Conservation (phyloP, 2,329 filamentous ascomycete species). For the Pestalotiopsis fici region DNA sequence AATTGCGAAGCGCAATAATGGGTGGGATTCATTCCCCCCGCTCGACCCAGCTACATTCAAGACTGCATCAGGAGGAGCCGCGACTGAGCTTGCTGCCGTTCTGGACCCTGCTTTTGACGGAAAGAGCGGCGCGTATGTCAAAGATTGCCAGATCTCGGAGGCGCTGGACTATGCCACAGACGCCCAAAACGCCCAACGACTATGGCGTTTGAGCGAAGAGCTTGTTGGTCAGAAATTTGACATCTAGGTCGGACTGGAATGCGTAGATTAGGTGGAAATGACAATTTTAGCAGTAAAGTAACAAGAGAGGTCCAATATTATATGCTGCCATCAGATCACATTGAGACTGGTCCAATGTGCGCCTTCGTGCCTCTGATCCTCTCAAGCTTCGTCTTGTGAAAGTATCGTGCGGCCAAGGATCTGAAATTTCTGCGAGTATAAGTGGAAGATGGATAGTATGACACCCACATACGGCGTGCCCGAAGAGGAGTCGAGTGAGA, state of each 20-base stretch:
- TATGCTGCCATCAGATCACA: not conserved
- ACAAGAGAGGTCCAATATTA: not conserved
- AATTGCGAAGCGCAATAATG: slow-evolving; percentile 5
- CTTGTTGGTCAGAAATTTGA: slow-evolving; percentile 28
- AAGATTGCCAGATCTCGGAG: slow-evolving; percentile 34
- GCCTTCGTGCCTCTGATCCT: not conserved
- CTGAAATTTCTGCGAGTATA: not conserved
- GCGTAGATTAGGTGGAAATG: not conserved
- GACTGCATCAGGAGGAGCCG: slow-evolving; percentile 7
- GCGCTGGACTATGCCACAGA: slow-evolving; percentile 27
- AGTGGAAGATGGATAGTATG: not conserved
- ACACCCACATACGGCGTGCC: not conserved
- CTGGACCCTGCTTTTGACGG: slow-evolving; percentile 15
- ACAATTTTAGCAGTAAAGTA: not conserved
- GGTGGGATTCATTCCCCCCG: not conserved
- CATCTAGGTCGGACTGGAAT: not conserved
- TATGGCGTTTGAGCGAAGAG: slow-evolving; percentile 45
- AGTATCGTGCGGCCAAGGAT: not conserved
- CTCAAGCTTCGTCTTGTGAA: not conserved
- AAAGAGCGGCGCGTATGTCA: not conserved
- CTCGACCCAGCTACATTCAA: slow-evolving; percentile 3
- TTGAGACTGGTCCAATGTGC: not conserved
- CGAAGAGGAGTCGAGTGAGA: not conserved
- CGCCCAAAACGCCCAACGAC: slow-evolving; percentile 33
- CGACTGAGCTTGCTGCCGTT: slow-evolving; percentile 13